These are phyloP conservation scores for Penicillium parvum DNA, from an alignment of 495 filamentous ascomycete species.

Conservation along the genomic window DNA sequence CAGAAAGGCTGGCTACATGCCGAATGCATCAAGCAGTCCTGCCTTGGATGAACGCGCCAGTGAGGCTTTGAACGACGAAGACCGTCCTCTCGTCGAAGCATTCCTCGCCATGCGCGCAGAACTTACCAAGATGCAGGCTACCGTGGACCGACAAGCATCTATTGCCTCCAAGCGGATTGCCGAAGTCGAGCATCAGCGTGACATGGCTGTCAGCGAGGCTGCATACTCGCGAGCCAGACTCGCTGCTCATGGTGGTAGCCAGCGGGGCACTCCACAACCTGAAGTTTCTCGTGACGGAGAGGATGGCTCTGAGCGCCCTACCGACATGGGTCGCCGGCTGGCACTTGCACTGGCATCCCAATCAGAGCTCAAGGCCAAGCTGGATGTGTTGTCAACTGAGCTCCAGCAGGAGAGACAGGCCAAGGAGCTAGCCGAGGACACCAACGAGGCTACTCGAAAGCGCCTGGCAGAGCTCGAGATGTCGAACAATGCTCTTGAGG, in stretches of 20 bases:
- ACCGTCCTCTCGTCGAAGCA: slow-evolving; percentile 87
- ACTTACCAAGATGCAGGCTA: slow-evolving; percentile 67
- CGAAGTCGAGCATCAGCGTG: slow-evolving; percentile 87
- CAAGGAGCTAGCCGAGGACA: slow-evolving; percentile 82
- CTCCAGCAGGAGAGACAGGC: slow-evolving; percentile 75
- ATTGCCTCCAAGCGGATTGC: slow-evolving; percentile 84
- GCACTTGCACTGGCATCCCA: slow-evolving; percentile 75
- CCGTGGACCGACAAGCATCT: slow-evolving; percentile 79
- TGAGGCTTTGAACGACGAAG: slow-evolving; percentile 82
- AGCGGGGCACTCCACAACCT: slow-evolving; percentile 64
- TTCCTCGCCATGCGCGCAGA: slow-evolving; percentile 86
- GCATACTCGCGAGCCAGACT: slow-evolving; percentile 92
- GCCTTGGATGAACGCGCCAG: slow-evolving; percentile 68
- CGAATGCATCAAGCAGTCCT: slow-evolving; percentile 66
- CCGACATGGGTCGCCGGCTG: slow-evolving; percentile 76
- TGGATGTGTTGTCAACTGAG: slow-evolving; percentile 64
- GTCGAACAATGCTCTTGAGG: slow-evolving; percentile 73
- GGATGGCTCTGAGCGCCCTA: slow-evolving; percentile 59
- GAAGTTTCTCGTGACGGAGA: slow-evolving; percentile 57
- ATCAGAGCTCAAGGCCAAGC: slow-evolving; percentile 64
- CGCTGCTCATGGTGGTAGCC: slow-evolving; percentile 73
- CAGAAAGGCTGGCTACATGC: slow-evolving; percentile 77
- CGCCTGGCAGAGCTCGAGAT: slow-evolving; percentile 82
- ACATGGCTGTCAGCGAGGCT: slow-evolving; percentile 86
- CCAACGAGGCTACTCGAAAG: slow-evolving; percentile 73